Conservation (phyloP, 2,329 filamentous ascomycete genomes). For the Chaetoscypha palmicola region DNA sequence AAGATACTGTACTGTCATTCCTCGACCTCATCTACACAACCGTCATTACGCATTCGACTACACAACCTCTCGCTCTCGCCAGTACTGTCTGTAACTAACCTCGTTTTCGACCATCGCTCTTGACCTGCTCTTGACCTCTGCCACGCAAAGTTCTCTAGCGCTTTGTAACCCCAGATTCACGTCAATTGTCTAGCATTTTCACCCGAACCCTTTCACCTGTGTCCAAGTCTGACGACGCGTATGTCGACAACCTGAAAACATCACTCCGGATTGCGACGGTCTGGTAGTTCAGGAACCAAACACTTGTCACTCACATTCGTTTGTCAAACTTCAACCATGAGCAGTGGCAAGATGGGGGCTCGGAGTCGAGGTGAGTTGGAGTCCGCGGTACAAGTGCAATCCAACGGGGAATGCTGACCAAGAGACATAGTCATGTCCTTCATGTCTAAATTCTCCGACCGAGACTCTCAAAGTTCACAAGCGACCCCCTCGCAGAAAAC, state of each 20-base stretch:
- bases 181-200: too few species aligned
- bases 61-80: too few species aligned
- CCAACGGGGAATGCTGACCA: constrained; percentile 12
- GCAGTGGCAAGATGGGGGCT: constrained; percentile 27
- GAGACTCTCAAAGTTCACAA: constrained; percentile 31
- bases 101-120: too few species aligned
- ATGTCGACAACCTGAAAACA: not conserved
- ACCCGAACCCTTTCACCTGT: too few species aligned
- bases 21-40: too few species aligned
- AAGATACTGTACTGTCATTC: too few species aligned
- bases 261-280: constrained; percentile 22
- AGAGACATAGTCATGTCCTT: constrained; percentile 72
- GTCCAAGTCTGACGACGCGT: too few species aligned
- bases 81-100: too few species aligned
- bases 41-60: too few species aligned
- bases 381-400: not conserved
- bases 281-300: constrained; percentile 2
- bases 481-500: constrained; percentile 19
- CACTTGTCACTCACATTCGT: constrained; percentile 18
- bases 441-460: constrained; percentile 69
- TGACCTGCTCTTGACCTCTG: too few species aligned
- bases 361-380: constrained; percentile 30
- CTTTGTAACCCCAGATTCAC: too few species aligned
- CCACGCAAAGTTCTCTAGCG: too few species aligned
- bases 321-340: constrained; percentile 8